Evolutionary conservation across 163 green algal species (phyloP).

Genomic region (Scenedesmus sp.): DNA sequence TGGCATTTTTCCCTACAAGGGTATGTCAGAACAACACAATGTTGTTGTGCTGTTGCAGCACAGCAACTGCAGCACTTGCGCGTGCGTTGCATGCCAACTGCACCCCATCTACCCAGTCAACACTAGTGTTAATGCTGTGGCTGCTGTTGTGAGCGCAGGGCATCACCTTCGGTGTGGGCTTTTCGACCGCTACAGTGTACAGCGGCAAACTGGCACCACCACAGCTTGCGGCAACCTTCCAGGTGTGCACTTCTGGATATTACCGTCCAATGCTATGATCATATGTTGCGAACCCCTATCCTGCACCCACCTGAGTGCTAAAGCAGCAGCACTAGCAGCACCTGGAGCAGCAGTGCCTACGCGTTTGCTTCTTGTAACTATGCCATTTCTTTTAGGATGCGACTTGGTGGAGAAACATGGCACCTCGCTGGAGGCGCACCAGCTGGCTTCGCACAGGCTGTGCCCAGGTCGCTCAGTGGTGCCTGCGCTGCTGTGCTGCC

Average conservation of each 20-base stretch:
- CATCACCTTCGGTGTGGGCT: constrained; percentile 53
- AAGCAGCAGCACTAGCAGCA: not conserved
- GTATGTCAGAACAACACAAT: too few relatives aligned
- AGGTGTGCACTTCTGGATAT: not conserved
- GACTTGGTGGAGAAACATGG: too few relatives aligned
- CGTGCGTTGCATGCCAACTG: too few relatives aligned
- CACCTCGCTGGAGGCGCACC: too few relatives aligned
- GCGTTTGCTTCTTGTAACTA: not conserved
- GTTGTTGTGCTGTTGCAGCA: too few relatives aligned
- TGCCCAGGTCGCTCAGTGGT: not conserved
- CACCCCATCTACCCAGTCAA: not conserved
- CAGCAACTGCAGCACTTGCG: too few relatives aligned
- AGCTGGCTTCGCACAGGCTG: too few relatives aligned
- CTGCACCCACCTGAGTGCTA: not conserved
- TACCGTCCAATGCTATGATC: too few relatives aligned
- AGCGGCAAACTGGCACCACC: constrained; percentile 34
- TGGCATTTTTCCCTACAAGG: too few relatives aligned
- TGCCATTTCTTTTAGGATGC: not conserved
- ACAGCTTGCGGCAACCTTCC: constrained; percentile 36
- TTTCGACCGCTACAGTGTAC: not conserved
- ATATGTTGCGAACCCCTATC: too few relatives aligned
- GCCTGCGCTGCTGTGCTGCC: not conserved
- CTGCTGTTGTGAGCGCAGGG: constrained; percentile 37
- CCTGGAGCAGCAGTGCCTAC: not conserved
- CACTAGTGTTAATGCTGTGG: constrained; percentile 43